Evolutionary conservation across 164 flowering plant genomes (phyloP), one percentile per base, ranked within the genome.

Genomic region (Nymphaea colorata): DNA sequence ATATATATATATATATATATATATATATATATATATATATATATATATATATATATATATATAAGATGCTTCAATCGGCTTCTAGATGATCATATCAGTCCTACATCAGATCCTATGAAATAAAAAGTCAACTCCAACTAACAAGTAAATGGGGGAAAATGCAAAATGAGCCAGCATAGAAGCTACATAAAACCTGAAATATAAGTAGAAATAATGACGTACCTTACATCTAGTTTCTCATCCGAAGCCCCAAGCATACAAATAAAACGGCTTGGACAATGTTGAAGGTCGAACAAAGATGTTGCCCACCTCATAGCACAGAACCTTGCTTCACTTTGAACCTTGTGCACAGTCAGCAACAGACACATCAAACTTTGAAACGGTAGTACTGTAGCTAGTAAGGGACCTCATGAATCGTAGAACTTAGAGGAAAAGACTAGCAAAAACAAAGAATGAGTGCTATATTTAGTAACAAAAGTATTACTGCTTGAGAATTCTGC

Each of bases 231-330:
- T 80, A 94, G 75, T 79, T 83, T 91, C 51, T 88, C 60, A 82
- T 94, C 99, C 41, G 91, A 86, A 55, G 87, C 94, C 12, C 85
- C 92, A 75, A 90, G 87, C 96, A 94, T 94, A 76, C 99, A 94
- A 61, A 91, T 82, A 81, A 77, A 94, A 59, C 96, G 90, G 77
- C 96, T 90, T 41, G 99, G 91, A 68, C 96, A 91, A 72, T 94
- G 98, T 44, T 82, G 83, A 71, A 84, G 73, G 76, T 81, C 86
- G 83, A 82, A 94, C 66, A 94, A 79, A 68, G 85, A 80, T 62
- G 94, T 92, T 64, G 98, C 96, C 99, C 99, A 94, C 79, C 99
- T 84, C 70, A 94, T 77, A 71, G 94, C 96, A 83, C 96, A 94
- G 73, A 91, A 94, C 42, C 99, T 87, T 14, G 85, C 93, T 81